A percentile compares a stretch with the other conserved stretches of the same genome.
These are phyloP conservation scores for Russula emetica DNA, from an alignment of 768 basidiomycete species.

Conservation along the genomic window DNA sequence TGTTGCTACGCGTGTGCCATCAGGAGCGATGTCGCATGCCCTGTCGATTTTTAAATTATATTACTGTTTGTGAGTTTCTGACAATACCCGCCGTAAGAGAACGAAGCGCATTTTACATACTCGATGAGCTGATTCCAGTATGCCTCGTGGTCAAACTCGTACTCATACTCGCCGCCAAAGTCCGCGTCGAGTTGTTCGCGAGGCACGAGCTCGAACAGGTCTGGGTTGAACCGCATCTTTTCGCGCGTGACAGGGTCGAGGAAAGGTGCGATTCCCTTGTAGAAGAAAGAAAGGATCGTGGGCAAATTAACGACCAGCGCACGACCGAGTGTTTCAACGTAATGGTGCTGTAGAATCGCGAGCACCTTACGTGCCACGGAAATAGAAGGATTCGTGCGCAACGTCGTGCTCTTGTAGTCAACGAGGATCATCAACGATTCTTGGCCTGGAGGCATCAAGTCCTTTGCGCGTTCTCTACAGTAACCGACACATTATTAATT, in stretches of 20 bases:
- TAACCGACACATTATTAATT: background rate
- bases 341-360: conserved; percentile 80
- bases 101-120: conserved; percentile 39
- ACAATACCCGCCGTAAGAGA: background rate
- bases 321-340: conserved; percentile 82
- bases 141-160: conserved; percentile 62
- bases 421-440: conserved; percentile 80
- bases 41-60: conserved; percentile 19
- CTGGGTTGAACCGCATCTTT: conserved; percentile 92
- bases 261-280: conserved; percentile 81
- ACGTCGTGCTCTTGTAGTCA: conserved; percentile 79
- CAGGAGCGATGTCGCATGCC: conserved; percentile 33
- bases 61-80: background rate
- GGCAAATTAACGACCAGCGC: conserved; percentile 83
- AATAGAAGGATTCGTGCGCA: conserved; percentile 80
- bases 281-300: conserved; percentile 66
- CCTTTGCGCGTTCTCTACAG: conserved; percentile 78
- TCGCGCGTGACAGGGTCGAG: conserved; percentile 84
- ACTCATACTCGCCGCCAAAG: conserved; percentile 74
- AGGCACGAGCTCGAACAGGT: conserved; percentile 71
- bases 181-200: conserved; percentile 72
- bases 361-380: conserved; percentile 74
- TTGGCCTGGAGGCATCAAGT: conserved; percentile 81
- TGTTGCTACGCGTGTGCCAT: conserved; percentile 31
- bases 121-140: conserved; percentile 79